These are phyloP conservation scores for Climacium dendroides DNA, from an alignment of 225 moss, liverwort and hornwort genomes.

Conservation along the genomic window DNA sequence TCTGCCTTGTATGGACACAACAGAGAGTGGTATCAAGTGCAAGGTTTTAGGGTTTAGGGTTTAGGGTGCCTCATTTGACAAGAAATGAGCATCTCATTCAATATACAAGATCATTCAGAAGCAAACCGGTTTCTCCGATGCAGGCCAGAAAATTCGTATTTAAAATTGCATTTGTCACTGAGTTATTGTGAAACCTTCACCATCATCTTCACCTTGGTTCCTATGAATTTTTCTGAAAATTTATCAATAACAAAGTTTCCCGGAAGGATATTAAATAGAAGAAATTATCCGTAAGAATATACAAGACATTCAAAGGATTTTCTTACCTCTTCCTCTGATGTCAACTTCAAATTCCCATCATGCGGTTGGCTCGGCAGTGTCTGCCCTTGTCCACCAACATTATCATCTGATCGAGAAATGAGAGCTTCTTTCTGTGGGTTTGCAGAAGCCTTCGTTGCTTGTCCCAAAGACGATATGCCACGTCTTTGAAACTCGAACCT, in stretches of 20 bases:
- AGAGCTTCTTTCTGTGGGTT: not conserved
- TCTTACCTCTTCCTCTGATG: conserved; percentile 38
- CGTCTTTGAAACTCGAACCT: conserved; percentile 36
- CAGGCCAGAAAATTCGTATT: not conserved
- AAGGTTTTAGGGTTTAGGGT: too few relatives aligned
- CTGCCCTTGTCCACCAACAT: conserved; percentile 8
- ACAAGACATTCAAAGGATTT: not conserved
- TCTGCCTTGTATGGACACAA: not conserved
- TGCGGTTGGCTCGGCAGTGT: conserved; percentile 19
- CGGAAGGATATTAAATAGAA: not conserved
- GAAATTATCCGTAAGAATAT: not conserved
- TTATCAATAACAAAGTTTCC: not conserved
- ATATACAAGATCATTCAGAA: not conserved
- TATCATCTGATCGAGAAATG: not conserved
- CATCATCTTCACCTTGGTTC: not conserved
- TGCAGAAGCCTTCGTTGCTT: not conserved
- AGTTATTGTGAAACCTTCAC: not conserved
- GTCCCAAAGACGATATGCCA: not conserved
- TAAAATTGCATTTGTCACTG: not conserved
- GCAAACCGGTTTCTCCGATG: not conserved
- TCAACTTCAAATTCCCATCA: conserved; percentile 9
- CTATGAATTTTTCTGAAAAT: not conserved
- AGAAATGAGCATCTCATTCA: not conserved
- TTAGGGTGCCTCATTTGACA: not conserved
- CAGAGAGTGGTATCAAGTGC: not conserved